These are phyloP conservation scores for Penicillium chermesinum DNA, from an alignment of 495 filamentous ascomycete species.

Conservation along the genomic window DNA sequence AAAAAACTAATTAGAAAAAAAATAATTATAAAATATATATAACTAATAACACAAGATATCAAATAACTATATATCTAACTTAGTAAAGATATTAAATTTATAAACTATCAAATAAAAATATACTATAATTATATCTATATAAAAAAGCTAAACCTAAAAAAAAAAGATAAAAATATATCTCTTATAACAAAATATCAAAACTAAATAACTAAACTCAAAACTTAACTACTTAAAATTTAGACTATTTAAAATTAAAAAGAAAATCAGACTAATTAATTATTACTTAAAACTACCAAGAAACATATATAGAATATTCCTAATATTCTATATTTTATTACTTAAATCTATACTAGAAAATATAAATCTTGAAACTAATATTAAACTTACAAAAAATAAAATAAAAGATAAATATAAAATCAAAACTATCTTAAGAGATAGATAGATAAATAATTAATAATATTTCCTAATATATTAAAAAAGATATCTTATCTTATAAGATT, in stretches of 20 bases:
- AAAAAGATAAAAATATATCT: constrained; percentile 29
- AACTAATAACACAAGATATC: constrained; percentile 1
- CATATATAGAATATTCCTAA: constrained; percentile 8
- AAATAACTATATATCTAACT: background rate
- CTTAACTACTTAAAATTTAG: constrained; percentile 24
- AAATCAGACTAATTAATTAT: constrained; percentile 9
- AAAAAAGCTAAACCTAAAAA: constrained; percentile 19
- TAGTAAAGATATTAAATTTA: constrained; percentile 6
- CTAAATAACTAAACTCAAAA: constrained; percentile 25
- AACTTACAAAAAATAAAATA: constrained; percentile 5
- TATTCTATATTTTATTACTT: constrained; percentile 14
- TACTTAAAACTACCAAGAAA: constrained; percentile 7
- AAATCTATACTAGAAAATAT: constrained; percentile 6
- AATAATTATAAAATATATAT: background rate
- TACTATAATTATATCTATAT: constrained; percentile 16
- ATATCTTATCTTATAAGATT: constrained; percentile 12
- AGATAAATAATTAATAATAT: constrained; percentile 3
- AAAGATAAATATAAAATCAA: constrained; percentile 11
- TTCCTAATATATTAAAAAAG: constrained; percentile 7
- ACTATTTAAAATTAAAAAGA: constrained; percentile 9
- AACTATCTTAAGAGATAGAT: constrained; percentile 3
- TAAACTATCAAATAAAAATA: constrained; percentile 7
- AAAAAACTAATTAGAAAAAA: constrained; percentile 5
- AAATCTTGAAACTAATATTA: constrained; percentile 1
- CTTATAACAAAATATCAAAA: constrained; percentile 19